A percentile compares a stretch with the other conserved stretches of the same genome.
Conservation (phyloP, 495 filamentous ascomycete species). For the Neurospora tetrasperma region DNA sequence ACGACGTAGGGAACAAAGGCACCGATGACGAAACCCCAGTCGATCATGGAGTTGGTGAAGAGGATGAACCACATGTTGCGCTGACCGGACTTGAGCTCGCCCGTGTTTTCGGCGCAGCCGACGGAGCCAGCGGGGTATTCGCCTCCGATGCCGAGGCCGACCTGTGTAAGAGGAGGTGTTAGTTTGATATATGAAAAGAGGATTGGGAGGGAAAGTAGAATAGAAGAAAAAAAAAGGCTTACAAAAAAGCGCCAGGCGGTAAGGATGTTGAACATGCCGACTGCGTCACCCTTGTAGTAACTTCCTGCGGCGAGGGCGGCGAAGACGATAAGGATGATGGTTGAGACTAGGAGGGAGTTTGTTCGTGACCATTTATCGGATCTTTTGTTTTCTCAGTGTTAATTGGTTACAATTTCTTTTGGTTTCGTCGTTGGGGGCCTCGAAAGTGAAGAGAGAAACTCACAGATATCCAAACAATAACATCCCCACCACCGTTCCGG, state of each 20-base stretch:
- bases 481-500: slow-evolving; percentile 78
- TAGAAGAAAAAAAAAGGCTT: slow-evolving; percentile 19
- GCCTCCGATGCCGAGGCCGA: slow-evolving; percentile 50
- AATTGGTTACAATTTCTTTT: neutral
- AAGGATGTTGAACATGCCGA: slow-evolving; percentile 72
- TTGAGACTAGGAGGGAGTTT: slow-evolving; percentile 70
- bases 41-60: slow-evolving; percentile 86
- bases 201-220: slow-evolving; percentile 37
- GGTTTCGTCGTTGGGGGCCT: neutral
- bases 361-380: slow-evolving; percentile 78
- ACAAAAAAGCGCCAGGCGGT: slow-evolving; percentile 79
- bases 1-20: slow-evolving; percentile 64
- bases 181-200: neutral
- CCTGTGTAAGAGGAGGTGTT: slow-evolving; percentile 10
- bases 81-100: slow-evolving; percentile 68
- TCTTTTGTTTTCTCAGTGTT: neutral
- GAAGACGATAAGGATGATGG: slow-evolving; percentile 73
- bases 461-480: slow-evolving; percentile 67
- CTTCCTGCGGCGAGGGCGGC: slow-evolving; percentile 68
- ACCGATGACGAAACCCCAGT: slow-evolving; percentile 67
- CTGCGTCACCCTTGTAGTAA: slow-evolving; percentile 54
- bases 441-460: neutral
- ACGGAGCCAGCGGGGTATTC: slow-evolving; percentile 90
- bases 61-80: slow-evolving; percentile 86
- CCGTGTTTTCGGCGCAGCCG: slow-evolving; percentile 71